A percentile compares a stretch with the other conserved stretches of the same genome.
Evolutionary conservation across 1,139 yeast species (phyloP).

Genomic region (Pichia sp.): DNA sequence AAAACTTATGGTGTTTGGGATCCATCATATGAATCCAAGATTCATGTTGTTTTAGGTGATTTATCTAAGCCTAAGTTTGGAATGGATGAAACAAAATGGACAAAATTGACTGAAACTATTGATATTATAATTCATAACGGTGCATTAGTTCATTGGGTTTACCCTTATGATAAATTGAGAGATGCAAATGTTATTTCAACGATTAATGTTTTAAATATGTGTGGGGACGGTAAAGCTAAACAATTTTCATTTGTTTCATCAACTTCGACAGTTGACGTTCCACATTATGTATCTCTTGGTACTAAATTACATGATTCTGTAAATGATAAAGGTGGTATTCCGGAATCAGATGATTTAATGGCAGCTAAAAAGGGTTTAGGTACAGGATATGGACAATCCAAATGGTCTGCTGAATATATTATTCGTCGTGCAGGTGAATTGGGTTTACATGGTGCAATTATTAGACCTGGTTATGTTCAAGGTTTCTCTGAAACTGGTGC

Average conservation of each 20-base stretch:
- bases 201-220: conserved; percentile 72
- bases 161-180: conserved; percentile 82
- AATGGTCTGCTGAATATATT: conserved; percentile 93
- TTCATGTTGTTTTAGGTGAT: conserved; percentile 79
- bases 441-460: conserved; percentile 82
- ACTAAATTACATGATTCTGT: conserved; percentile 47
- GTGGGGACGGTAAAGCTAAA: conserved; percentile 75
- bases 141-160: conserved; percentile 98
- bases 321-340: conserved; percentile 64
- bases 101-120: conserved; percentile 43
- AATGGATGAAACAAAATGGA: conserved; percentile 51
- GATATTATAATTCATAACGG: conserved; percentile 94
- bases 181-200: conserved; percentile 93
- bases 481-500: conserved; percentile 82
- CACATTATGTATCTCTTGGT: conserved; percentile 68
- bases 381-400: conserved; percentile 93
- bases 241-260: conserved; percentile 88
- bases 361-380: conserved; percentile 81
- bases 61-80: conserved; percentile 70
- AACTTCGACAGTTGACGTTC: conserved; percentile 85
- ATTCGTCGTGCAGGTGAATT: conserved; percentile 79
- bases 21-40: conserved; percentile 46
- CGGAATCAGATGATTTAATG: conserved; percentile 71
- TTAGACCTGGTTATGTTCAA: conserved; percentile 94
- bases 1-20: conserved; percentile 84